A percentile compares a stretch with the other conserved stretches of the same genome.
Conservation (phyloP, 2,329 filamentous ascomycete genomes). For the Huntiella abstrusa region DNA sequence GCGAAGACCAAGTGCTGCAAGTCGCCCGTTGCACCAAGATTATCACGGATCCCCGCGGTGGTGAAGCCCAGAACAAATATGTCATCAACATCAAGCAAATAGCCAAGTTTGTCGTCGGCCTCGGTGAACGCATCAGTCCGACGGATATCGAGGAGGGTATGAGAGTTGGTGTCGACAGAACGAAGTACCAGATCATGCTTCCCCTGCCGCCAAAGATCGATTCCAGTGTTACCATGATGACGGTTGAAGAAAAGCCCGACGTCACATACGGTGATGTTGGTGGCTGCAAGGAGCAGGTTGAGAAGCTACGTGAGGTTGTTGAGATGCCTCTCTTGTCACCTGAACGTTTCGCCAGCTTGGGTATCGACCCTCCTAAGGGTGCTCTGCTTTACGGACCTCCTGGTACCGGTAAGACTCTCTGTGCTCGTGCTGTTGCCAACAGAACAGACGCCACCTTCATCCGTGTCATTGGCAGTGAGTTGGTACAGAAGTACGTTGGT, state of each 20-base stretch:
- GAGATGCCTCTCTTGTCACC: slow-evolving; percentile 95
- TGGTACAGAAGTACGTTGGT: slow-evolving; percentile 98
- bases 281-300: slow-evolving; percentile 98
- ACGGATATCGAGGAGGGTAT: slow-evolving; percentile 99
- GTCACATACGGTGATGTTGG: slow-evolving; percentile 98
- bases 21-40: slow-evolving; percentile 98
- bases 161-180: slow-evolving; percentile 93
- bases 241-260: slow-evolving; percentile 97
- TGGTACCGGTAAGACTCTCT: slow-evolving; percentile 97
- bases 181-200: slow-evolving; percentile 97
- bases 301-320: slow-evolving; percentile 95
- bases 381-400: slow-evolving; percentile 91
- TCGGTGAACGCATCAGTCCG: slow-evolving; percentile 88
- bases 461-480: slow-evolving; percentile 88
- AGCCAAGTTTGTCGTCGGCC: slow-evolving; percentile 95
- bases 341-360: slow-evolving; percentile 94
- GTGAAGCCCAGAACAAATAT: slow-evolving; percentile 97
- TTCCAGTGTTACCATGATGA: slow-evolving; percentile 99
- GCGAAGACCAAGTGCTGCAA: slow-evolving; percentile 92
- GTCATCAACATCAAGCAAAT: slow-evolving; percentile 99
- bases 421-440: slow-evolving; percentile 91
- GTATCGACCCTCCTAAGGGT: slow-evolving; percentile 95
- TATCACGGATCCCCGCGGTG: slow-evolving; percentile 82
- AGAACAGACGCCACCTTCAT: slow-evolving; percentile 97
- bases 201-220: slow-evolving; percentile 97